Conservation (phyloP, 257 asterid species). For the Agastache rugosa region DNA sequence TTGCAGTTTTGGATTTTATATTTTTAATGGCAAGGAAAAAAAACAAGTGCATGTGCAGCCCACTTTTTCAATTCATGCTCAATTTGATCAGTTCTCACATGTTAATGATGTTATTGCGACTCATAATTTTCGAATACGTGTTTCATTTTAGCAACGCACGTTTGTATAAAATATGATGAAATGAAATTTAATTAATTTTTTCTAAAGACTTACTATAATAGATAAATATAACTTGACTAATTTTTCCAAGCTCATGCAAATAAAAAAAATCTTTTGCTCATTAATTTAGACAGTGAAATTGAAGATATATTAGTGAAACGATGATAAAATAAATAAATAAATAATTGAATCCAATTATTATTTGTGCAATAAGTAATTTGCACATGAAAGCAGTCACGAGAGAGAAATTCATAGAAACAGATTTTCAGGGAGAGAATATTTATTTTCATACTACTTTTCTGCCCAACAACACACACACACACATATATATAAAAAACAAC, state of each 20-base stretch:
- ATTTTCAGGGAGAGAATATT: slow-evolving; percentile 43
- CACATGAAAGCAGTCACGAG: slow-evolving; percentile 57
- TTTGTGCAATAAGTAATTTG: slow-evolving; percentile 23
- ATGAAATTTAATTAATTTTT: not conserved
- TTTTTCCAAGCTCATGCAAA: not conserved
- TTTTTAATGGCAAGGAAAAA: slow-evolving; percentile 3
- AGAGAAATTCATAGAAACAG: slow-evolving; percentile 23
- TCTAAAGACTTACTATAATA: not conserved
- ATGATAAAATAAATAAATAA: slow-evolving; percentile 7
- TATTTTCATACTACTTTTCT: slow-evolving; percentile 48
- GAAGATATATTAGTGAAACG: not conserved
- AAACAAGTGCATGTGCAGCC: slow-evolving; percentile 27
- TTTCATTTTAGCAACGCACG: not conserved
- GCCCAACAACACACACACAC: slow-evolving; percentile 46
- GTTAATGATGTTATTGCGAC: not conserved
- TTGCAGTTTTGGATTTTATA: slow-evolving; percentile 38
- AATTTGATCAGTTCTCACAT: slow-evolving; percentile 6
- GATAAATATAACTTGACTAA: not conserved
- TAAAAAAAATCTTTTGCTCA: not conserved
- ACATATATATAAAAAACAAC: slow-evolving; percentile 49
- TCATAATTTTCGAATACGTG: not conserved
- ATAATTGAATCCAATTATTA: slow-evolving; percentile 27
- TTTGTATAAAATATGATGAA: not conserved
- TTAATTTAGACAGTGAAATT: no score
- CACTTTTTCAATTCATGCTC: slow-evolving; percentile 26